A percentile compares a stretch with the other conserved stretches of the same genome.
Evolutionary conservation across 1,284 basidiomycete species (phyloP).

Genomic region (Coniferiporia sulphurascens): DNA sequence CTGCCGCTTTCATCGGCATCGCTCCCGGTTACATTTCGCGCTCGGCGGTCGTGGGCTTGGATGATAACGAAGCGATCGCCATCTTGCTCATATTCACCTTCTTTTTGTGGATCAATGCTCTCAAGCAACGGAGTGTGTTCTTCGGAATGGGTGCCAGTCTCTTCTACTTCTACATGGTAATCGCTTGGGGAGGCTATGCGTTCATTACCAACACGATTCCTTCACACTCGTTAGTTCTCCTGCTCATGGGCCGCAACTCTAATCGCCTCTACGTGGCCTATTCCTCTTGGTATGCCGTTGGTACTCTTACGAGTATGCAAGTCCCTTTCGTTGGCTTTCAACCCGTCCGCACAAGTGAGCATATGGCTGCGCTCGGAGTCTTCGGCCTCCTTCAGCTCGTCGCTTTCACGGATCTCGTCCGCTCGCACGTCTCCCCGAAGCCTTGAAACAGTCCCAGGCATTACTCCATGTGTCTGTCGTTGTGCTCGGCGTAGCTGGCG

Average conservation of each 20-base stretch:
- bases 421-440: conserved; percentile 89
- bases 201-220: conserved; percentile 99
- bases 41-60: conserved; percentile 96
- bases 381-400: too few relatives aligned
- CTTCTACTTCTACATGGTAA: conserved; percentile 99
- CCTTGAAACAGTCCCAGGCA: conserved; percentile 89
- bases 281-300: too few relatives aligned
- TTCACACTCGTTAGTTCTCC: conserved; percentile 86
- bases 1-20: too few relatives aligned
- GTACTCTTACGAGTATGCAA: conserved; percentile 97
- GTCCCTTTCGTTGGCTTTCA: conserved; percentile 99
- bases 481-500: conserved; percentile 66
- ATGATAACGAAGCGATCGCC: conserved; percentile 99
- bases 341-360: conserved; percentile 96
- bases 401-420: too few relatives aligned
- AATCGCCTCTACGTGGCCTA: conserved; percentile 92
- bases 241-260: conserved; percentile 97
- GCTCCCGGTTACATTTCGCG: too few relatives aligned
- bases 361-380: conserved; percentile 97
- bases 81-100: conserved; percentile 99
- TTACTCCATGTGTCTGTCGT: conserved; percentile 72
- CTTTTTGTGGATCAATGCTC: too few relatives aligned
- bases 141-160: conserved; percentile 89
- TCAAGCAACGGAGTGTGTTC: conserved; percentile 91
- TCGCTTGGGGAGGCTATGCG: too few relatives aligned